Base-by-base conservation (phyloP, 495 filamentous ascomycete genomes). In the Cetradonia linearis region DNA sequence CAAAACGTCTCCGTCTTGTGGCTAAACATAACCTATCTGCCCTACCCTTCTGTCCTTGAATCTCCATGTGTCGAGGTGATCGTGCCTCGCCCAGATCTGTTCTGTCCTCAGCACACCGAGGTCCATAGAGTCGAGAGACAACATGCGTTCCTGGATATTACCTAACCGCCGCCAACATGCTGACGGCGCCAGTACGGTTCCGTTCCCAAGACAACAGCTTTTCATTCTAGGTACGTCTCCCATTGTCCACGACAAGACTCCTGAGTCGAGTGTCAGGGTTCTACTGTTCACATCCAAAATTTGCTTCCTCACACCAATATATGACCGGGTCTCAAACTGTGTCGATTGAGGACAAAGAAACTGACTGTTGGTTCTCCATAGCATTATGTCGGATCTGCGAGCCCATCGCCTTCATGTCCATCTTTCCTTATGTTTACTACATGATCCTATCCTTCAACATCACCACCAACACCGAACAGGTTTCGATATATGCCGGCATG, bases 341-440 rank as follows among this genome's bases (percentile, higher is more conserved):
- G 30, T 11, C 11, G 14, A n/a, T 36, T 40, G 40, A n/a, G 30
- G 13, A 14, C 30, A n/a, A 1, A 31, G 16, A 27, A 30, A 34
- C 75, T 81, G 66, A 81, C 72, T 59, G 55, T 4, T 49, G 59
- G 49, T 20, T 52, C 63, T 42, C 54, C 54, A 66, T 65, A 97
- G 93, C 91, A 37, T 72, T 95, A 63, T 94, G 89, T 70, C 85
- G 93, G 66, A 94, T 99, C 72, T 96, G 89, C 77, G 93, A 99
- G 72, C 93, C 93, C 50, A 96, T 99, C 71, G 94, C 93, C 11
- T 97, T 99, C 79, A 97, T 95, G 87, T 96, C 91, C 55, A 96
- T 99, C 65, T 97, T 99, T 69, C 94, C 93, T 4, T 99, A 99
- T 70, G 91, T 92, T 68, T 99, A 96, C 75, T 93, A 86, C 76